Percentiles rank a stretch among this genome's conserved stretches.
Conservation (phyloP, 495 filamentous ascomycete genomes). For the Parachaetomium inaequale region DNA sequence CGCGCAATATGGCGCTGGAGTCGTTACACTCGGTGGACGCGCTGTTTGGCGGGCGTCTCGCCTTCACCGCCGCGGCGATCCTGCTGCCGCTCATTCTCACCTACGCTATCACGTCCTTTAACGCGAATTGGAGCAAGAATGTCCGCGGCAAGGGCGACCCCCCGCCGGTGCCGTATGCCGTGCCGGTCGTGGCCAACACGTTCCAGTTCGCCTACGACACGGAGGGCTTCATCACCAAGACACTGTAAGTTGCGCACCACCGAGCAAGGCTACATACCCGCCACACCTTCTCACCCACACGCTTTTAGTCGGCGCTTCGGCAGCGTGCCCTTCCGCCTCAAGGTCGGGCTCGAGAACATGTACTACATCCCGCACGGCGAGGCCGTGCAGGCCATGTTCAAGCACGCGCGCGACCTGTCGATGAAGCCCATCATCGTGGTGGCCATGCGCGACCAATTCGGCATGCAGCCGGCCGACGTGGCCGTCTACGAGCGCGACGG, state of each 20-base stretch:
- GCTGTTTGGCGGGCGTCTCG: background rate
- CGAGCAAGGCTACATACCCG: too few relatives aligned
- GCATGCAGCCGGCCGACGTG: conserved; percentile 14
- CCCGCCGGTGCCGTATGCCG: conserved; percentile 24
- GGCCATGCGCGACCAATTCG: conserved; percentile 18
- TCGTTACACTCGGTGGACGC: background rate
- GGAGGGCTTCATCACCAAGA: conserved; percentile 9
- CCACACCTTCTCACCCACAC: too few relatives aligned
- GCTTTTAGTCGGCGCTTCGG: conserved; percentile 3
- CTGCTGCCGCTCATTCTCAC: conserved; percentile 18
- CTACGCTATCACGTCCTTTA: conserved; percentile 10
- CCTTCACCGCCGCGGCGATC: background rate
- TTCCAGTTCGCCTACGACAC: conserved; percentile 23
- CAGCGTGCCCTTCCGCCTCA: conserved; percentile 12
- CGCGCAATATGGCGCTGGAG: background rate
- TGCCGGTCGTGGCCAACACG: conserved; percentile 26
- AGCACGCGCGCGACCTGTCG: conserved; percentile 15
- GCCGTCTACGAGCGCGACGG: conserved; percentile 18
- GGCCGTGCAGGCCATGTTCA: conserved; percentile 18
- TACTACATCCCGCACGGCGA: conserved; percentile 22
- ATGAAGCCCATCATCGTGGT: conserved; percentile 21
- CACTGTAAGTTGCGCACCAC: conserved; percentile 11
- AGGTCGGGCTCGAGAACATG: conserved; percentile 20
- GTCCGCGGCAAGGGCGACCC: conserved; percentile 12
- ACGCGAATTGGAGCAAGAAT: conserved; percentile 1